Base-by-base conservation (phyloP, 1,284 basidiomycete species). In the Marasmius oreades region DNA sequence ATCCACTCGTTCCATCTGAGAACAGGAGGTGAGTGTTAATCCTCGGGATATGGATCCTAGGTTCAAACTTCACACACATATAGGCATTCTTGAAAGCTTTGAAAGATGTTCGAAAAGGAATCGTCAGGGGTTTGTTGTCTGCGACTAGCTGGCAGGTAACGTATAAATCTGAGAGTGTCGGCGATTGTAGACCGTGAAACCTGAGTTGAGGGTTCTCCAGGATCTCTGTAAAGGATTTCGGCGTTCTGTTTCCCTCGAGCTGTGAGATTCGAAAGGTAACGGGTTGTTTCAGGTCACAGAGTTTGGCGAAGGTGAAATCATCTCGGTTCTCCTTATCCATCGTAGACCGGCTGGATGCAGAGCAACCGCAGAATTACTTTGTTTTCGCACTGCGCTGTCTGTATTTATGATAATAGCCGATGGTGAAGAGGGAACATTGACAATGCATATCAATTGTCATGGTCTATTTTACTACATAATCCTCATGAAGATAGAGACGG, bases 1-100 rank as follows among this genome's bases (percentile, higher is more conserved):
- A 98, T 86, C 82, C 90, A 92, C 74, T 98, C 93, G 66, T 96
- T 96, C 96, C 96, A 99, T 39, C 93, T 95, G 22, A 44, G 2
- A 65, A 47, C 54, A n/a, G 44, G 58, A 54, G 43, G 31, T 36
- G 16, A 60, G 34, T 58, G 47, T 52, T 48, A 28, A 22, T 43
- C n/a, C 23, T 23, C 44, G n/a, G 51, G 39, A 51, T 42, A 23
- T 45, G 3, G 46, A 36, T 34, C 11, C 8, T 51, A 33, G 24
- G 33, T 22, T 12, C 24, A 14, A 11, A 5, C 5, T 11, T 22
- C 16, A 73, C 84, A 54, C 62, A 92, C 91, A 78, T 88, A 67
- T 95, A 93, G 45, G 77, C 82, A 60, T 82, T 85, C 71, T 90
- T 92, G 77, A 97, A 98, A 14, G 91, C 82, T 70, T 95, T 96